A percentile compares a stretch with the other conserved stretches of the same genome.
Conservation (phyloP, 139 green algal species). For the Coelastrella sp. region DNA sequence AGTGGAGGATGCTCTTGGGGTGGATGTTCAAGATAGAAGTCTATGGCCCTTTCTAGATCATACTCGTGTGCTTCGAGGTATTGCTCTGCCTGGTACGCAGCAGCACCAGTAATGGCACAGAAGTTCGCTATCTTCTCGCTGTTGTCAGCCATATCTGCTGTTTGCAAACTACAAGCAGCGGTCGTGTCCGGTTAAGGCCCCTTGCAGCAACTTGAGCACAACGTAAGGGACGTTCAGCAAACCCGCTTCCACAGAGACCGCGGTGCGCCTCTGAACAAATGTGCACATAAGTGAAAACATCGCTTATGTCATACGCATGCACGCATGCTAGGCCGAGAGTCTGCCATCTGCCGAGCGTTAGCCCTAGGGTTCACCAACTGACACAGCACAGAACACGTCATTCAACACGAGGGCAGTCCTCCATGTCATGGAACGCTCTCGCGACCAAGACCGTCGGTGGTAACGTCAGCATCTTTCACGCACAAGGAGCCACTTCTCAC, state of each 20-base stretch:
- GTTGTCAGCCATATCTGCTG: conserved; percentile 16
- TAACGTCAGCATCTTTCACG: no score
- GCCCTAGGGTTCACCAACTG: neutral
- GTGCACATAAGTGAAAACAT: no score
- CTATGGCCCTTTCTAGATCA: conserved; percentile 52
- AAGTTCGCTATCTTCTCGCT: conserved; percentile 53
- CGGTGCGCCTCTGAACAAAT: no score
- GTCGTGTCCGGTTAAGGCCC: neutral
- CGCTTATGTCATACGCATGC: no score
- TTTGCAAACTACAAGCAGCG: neutral
- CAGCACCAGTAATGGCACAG: conserved; percentile 51
- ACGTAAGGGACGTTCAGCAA: neutral
- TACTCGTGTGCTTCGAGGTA: conserved; percentile 62
- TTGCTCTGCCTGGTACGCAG: conserved; percentile 52
- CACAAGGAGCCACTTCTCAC: no score
- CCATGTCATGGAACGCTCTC: no score
- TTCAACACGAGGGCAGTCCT: no score
- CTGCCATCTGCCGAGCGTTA: neutral
- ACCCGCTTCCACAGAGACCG: no score
- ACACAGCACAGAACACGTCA: neutral
- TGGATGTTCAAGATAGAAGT: conserved; percentile 56
- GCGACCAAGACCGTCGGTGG: no score
- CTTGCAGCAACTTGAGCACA: neutral
- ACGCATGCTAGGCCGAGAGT: no score
- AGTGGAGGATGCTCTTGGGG: neutral